Evolutionary conservation across 2,329 filamentous ascomycete genomes (phyloP).

Genomic region (Aureobasidium sp.): DNA sequence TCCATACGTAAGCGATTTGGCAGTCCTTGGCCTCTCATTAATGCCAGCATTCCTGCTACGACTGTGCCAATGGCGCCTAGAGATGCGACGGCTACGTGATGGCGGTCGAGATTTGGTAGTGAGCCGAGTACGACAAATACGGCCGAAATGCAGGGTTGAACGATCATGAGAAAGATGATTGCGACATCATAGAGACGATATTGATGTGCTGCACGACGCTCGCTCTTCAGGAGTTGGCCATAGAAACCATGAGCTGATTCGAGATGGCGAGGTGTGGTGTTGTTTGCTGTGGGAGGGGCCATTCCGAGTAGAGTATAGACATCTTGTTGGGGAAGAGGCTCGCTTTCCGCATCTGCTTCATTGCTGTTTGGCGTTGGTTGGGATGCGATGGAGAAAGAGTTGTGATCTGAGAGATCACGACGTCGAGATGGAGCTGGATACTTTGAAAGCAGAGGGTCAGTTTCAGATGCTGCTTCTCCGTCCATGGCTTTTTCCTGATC

Average conservation of each 20-base stretch:
- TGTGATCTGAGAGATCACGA: neutral
- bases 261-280: constrained; percentile 30
- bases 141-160: constrained; percentile 38
- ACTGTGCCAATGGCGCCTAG: constrained; percentile 38
- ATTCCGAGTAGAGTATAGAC: constrained; percentile 38
- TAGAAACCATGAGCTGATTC: constrained; percentile 33
- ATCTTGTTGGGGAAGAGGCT: constrained; percentile 27
- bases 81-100: constrained; percentile 35
- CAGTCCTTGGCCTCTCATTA: constrained; percentile 41
- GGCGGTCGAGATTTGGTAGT: constrained; percentile 26
- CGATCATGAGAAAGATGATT: constrained; percentile 34
- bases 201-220: constrained; percentile 31
- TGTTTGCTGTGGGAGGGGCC: constrained; percentile 25
- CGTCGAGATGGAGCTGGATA: constrained; percentile 2
- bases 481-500: neutral
- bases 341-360: constrained; percentile 25
- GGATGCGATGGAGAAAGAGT: neutral
- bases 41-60: constrained; percentile 35
- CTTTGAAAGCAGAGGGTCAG: constrained; percentile 19
- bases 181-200: constrained; percentile 35
- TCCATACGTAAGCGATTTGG: constrained; percentile 39
- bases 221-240: constrained; percentile 25
- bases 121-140: constrained; percentile 41
- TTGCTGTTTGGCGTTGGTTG: constrained; percentile 26
- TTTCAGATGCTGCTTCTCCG: constrained; percentile 7